Conservation (phyloP, 495 filamentous ascomycete species). For the Tuber magnatum region DNA sequence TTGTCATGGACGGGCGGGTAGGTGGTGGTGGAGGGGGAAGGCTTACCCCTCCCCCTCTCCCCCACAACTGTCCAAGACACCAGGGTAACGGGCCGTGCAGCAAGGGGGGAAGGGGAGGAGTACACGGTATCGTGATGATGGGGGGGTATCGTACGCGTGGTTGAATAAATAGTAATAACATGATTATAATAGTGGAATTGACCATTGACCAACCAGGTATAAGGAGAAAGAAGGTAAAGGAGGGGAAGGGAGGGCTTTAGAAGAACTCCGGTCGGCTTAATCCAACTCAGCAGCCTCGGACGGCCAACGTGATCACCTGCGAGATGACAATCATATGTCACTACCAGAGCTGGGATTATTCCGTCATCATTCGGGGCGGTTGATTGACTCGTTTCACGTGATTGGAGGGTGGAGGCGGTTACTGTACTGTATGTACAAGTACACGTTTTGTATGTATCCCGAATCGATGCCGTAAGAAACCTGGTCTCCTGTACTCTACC, state of each 20-base stretch:
- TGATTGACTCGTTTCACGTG: not conserved
- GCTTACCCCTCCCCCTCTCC: no score
- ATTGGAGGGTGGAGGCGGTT: not conserved
- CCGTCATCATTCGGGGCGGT: not conserved
- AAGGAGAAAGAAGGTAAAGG: not conserved
- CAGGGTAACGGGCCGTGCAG: no score
- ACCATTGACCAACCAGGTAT: not conserved
- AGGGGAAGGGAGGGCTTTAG: not conserved
- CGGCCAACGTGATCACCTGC: not conserved
- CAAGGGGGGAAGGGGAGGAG: not conserved
- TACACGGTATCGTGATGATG: not conserved
- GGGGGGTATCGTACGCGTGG: not conserved
- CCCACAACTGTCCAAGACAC: not conserved
- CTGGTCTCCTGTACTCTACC: not conserved
- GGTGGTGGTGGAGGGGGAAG: no score
- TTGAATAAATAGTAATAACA: not conserved
- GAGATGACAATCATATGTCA: not conserved
- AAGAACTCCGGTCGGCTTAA: not conserved
- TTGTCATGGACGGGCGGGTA: no score
- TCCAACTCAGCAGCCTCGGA: not conserved
- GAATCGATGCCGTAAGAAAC: not conserved
- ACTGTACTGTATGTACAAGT: no score
- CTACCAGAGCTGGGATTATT: not conserved
- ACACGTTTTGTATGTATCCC: not conserved
- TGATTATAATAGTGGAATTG: not conserved